A percentile compares a stretch with the other conserved stretches of the same genome.
Evolutionary conservation across 2,329 filamentous ascomycete species (phyloP).

Genomic region (Penicillium sp.): DNA sequence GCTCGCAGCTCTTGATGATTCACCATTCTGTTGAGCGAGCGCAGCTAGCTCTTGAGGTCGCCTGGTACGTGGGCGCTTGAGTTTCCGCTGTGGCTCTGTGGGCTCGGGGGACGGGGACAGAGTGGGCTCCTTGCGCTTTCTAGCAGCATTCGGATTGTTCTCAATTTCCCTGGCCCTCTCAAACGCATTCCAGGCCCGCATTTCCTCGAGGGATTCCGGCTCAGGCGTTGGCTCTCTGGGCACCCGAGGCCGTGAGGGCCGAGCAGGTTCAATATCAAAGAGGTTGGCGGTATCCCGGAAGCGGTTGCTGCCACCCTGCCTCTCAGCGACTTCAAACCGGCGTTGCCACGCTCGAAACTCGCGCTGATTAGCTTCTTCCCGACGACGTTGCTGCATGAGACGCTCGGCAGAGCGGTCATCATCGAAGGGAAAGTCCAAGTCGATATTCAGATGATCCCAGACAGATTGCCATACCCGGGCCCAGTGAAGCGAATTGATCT

Average conservation of each 20-base stretch:
- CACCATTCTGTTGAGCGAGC: conserved; percentile 42
- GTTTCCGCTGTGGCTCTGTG: conserved; percentile 70
- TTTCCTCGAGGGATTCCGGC: conserved; percentile 74
- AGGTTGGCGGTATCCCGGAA: conserved; percentile 67
- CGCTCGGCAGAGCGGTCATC: conserved; percentile 62
- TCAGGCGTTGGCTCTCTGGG: conserved; percentile 49
- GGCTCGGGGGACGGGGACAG: conserved; percentile 74
- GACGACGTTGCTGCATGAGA: conserved; percentile 52
- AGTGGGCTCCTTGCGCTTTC: conserved; percentile 55
- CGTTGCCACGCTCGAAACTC: conserved; percentile 74
- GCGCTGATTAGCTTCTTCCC: conserved; percentile 52
- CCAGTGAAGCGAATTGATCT: conserved; percentile 58
- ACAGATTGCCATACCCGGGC: conserved; percentile 84
- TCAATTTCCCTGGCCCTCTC: conserved; percentile 76
- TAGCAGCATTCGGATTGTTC: conserved; percentile 48
- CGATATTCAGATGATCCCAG: conserved; percentile 72
- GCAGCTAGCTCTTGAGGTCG: conserved; percentile 57
- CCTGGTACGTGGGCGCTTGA: conserved; percentile 82
- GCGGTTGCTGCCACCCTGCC: conserved; percentile 69
- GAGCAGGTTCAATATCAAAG: conserved; percentile 51
- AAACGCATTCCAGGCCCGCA: conserved; percentile 83
- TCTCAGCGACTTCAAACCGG: conserved; percentile 75
- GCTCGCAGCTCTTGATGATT: conserved; percentile 38
- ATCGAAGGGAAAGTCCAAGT: conserved; percentile 82
- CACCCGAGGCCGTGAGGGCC: conserved; percentile 41